Evolutionary conservation across 1,284 basidiomycete genomes (phyloP).

Genomic region (Fereydounia khargensis): DNA sequence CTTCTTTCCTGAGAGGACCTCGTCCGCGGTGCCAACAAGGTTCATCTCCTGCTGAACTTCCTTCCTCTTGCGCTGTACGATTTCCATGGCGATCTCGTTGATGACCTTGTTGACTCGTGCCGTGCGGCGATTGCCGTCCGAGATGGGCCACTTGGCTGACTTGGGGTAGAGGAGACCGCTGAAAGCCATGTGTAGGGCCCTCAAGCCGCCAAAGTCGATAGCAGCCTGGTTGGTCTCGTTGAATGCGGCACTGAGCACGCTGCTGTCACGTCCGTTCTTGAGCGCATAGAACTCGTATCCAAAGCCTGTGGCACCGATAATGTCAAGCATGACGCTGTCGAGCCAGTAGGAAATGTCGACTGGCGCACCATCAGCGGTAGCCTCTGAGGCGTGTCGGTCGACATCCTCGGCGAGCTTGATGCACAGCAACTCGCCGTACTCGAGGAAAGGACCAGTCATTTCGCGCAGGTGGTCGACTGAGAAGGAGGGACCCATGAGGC

Average conservation of each 20-base stretch:
- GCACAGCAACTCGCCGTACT: conserved; percentile 33
- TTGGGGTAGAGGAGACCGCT: conserved; percentile 14
- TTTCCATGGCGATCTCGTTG: conserved; percentile 18
- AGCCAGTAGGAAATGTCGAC: conserved; percentile 40
- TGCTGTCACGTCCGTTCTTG: conserved; percentile 26
- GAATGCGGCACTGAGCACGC: conserved; percentile 17
- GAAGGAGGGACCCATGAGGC: conserved; percentile 42
- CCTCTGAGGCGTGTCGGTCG: neutral
- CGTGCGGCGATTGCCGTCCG: conserved; percentile 19
- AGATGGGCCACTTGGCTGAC: conserved; percentile 24
- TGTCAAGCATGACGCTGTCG: conserved; percentile 43
- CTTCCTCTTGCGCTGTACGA: conserved; percentile 10
- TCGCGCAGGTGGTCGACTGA: conserved; percentile 30
- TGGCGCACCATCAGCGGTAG: conserved; percentile 1
- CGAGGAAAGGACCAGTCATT: conserved; percentile 22
- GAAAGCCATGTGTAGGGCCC: conserved; percentile 20
- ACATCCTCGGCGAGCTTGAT: conserved; percentile 14
- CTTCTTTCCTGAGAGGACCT: conserved; percentile 19
- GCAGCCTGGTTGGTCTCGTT: conserved; percentile 26
- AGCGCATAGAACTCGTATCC: conserved; percentile 39
- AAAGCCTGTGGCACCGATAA: conserved; percentile 54
- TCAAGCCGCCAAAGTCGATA: conserved; percentile 20
- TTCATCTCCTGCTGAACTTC: conserved; percentile 2
- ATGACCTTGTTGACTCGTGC: conserved; percentile 18
- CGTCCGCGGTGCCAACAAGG: neutral